Evolutionary conservation across 129 eudicot species (phyloP), one percentile per base, ranked within the genome.

Genomic region (Smallanthus sonchifolius): DNA sequence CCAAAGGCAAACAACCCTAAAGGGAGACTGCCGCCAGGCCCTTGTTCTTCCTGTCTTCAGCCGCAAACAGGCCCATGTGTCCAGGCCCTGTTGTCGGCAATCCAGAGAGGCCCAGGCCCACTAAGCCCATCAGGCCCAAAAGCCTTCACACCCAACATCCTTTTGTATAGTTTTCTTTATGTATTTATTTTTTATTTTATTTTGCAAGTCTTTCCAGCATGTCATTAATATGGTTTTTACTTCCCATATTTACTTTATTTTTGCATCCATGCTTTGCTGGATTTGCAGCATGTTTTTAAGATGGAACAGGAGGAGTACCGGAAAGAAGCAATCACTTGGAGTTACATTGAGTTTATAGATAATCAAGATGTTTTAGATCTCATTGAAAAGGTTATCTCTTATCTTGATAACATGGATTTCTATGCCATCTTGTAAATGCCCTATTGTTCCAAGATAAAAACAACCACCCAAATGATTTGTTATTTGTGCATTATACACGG

Each of bases 261-360:
- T 44, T 65, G 67, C 35, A 51, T 20, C 36, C 19, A 28, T 52
- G 20, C 36, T 55, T 79, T 30, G 51, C 56, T 67, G 73, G 66
- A 28, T 68, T 66, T 82, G 69, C 91, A 93, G 96, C 99, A 94
- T 77, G 98, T 94, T 52, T 94, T 94, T 75, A 94, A 94, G 86
- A 94, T 94, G 98, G 98, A 94, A 80, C 98, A 94, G 81, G 99
- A 91, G 83, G 99, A 94, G 70, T 94, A 94, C 72, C 87, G 74
- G 52, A 88, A 81, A 83, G 99, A 94, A 81, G 89, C 76, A 77
- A 94, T 94, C 65, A 87, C 90, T 69, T 94, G 99, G 99, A 94
- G 99, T 82, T 94, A 94, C 78, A 91, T 94, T 78, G 99, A 94
- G 73, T 94, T 88, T 79, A 89, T 94, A 5, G 99, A 94, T 83